These are phyloP conservation scores for Sporothrix brasiliensis DNA, from an alignment of 2,329 filamentous ascomycete species.

Conservation along the genomic window DNA sequence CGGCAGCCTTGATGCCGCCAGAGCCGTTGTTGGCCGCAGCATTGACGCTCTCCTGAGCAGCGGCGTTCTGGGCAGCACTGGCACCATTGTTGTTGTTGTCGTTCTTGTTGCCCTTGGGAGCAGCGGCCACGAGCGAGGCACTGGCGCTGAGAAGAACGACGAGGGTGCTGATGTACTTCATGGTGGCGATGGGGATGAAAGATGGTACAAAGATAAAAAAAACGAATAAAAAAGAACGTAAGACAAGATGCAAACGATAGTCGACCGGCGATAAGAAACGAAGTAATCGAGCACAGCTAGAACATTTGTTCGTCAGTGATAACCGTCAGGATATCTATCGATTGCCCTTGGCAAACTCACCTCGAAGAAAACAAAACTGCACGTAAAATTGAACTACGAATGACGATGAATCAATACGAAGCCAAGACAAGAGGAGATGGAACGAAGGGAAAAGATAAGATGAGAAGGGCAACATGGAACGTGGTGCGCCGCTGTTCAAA, in stretches of 20 bases:
- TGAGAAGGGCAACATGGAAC: not conserved
- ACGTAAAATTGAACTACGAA: not conserved
- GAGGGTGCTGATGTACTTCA: conserved; percentile 35
- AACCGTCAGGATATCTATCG: not conserved
- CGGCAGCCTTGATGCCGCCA: conserved; percentile 27
- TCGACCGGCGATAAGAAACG: conserved; percentile 32
- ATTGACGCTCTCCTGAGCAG: conserved; percentile 30
- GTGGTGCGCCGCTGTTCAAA: not conserved
- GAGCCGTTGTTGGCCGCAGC: conserved; percentile 29
- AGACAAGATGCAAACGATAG: not conserved
- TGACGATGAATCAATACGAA: not conserved
- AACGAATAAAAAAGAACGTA: not conserved
- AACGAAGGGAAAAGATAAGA: not conserved
- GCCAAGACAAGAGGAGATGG: not conserved
- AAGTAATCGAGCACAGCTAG: conserved; percentile 30
- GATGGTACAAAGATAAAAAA: not conserved
- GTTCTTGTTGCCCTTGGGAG: conserved; percentile 29
- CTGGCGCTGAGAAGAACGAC: conserved; percentile 33
- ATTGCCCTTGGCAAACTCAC: conserved; percentile 14
- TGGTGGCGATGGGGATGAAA: conserved; percentile 21
- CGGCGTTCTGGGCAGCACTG: conserved; percentile 16
- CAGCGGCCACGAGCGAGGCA: conserved; percentile 32
- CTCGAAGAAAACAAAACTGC: not conserved
- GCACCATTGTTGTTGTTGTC: not conserved
- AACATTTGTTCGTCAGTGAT: not conserved